A percentile compares a stretch with the other conserved stretches of the same genome.
Evolutionary conservation across 345 rosid genomes (phyloP).

Genomic region (Arabidopsis arenosa): DNA sequence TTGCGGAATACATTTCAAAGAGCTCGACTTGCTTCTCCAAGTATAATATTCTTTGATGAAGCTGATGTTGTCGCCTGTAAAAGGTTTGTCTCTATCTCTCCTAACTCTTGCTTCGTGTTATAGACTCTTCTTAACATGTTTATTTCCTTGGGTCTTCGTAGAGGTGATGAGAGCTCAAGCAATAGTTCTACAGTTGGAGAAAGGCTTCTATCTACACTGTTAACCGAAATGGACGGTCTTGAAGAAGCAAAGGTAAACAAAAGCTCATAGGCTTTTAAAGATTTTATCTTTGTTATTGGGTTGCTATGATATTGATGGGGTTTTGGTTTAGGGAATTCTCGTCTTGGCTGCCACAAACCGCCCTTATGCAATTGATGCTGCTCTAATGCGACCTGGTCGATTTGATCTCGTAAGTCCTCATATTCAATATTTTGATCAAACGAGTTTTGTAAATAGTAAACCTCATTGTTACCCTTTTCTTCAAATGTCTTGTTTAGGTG

Average conservation of each 20-base stretch:
- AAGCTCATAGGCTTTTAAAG: neutral
- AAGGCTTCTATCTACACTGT: slow-evolving; percentile 87
- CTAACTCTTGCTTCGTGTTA: neutral
- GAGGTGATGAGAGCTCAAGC: slow-evolving; percentile 74
- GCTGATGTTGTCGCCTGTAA: slow-evolving; percentile 87
- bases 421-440: neutral
- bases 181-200: slow-evolving; percentile 73
- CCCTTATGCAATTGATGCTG: slow-evolving; percentile 89
- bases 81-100: slow-evolving; percentile 54
- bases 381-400: slow-evolving; percentile 96
- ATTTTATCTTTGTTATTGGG: neutral
- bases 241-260: slow-evolving; percentile 74
- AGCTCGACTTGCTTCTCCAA: slow-evolving; percentile 92
- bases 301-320: neutral
- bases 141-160: slow-evolving; percentile 37
- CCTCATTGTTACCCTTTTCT: neutral
- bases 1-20: slow-evolving; percentile 83
- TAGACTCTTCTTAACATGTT: neutral
- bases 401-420: slow-evolving; percentile 69
- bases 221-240: slow-evolving; percentile 98
- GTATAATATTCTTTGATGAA: slow-evolving; percentile 95
- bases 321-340: slow-evolving; percentile 70
- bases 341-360: slow-evolving; percentile 95
- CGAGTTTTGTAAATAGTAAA: neutral
- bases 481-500: slow-evolving; percentile 51